Evolutionary conservation across 352 stramenopile species (phyloP), one percentile per base, ranked within the genome.

Genomic region (Aphanomyces astaci): DNA sequence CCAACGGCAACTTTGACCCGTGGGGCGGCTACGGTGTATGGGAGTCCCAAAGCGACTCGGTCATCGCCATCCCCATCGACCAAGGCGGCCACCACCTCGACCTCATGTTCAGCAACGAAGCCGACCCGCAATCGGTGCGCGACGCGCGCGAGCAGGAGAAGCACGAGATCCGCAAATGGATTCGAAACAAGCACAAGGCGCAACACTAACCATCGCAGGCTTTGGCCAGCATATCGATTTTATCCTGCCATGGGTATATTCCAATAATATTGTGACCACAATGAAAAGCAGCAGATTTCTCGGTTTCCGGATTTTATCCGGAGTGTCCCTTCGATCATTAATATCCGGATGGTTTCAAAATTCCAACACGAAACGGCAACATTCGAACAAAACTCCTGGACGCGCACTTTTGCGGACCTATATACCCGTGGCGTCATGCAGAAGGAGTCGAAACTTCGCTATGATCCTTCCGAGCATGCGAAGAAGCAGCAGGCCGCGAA

Each of bases 1-100:
- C 89, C 64, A 98, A 98, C 73, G 95, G 95, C 60, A 83, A 97
- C 65, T 88, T 93, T 43, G 95, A 98, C 73, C 95, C 95, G 53
- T 98, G 90, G 92, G 91, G 78, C 31, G 86, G 83, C 24, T 95
- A 82, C 1, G 94, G 93, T 46, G 88, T 98, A 30, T 83, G 89
- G 24, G 70, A 84, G 39, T 76, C 76, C 27, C 70, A 80, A 11
- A 87, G 80, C 28, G 79, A 89, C 36, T 87, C 79, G 27, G 80
- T 96, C 53, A 76, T 96, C 17, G 75, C 75, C 11, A 72, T 94
- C 25, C 67, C 78, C 2, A 79, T 96, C 17, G 77, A 89, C 17
- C 79, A 79, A 24, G 89, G 88, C 33, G 89, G 82, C 2, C 89
- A 97, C 72, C 90, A 97, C 72, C 63, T 97, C 22, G 90, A 98